Evolutionary conservation across 768 basidiomycete genomes (phyloP).

Genomic region (Phlebiopsis flavidoalba): DNA sequence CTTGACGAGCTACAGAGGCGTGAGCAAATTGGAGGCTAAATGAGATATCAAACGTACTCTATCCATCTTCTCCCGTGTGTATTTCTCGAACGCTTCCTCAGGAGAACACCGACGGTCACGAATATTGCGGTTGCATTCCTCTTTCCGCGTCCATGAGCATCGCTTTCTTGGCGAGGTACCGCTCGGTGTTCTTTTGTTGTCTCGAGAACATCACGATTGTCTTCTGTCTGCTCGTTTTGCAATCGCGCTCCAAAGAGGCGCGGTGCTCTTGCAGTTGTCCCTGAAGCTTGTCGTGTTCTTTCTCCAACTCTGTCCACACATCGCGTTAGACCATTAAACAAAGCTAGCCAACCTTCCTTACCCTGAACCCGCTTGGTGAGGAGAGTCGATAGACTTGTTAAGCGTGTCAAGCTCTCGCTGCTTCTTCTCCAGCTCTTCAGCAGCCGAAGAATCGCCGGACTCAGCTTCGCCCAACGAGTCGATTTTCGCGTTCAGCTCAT

Average conservation of each 20-base stretch:
- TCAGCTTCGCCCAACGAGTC: conserved; percentile 68
- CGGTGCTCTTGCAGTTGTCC: conserved; percentile 64
- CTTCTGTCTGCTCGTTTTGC: conserved; percentile 60
- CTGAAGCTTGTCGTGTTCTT: conserved; percentile 58
- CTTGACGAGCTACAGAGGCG: conserved; percentile 68
- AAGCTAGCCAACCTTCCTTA: conserved; percentile 19
- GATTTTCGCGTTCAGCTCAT: conserved; percentile 72
- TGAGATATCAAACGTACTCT: conserved; percentile 44
- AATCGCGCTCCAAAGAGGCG: conserved; percentile 62
- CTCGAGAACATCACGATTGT: conserved; percentile 55
- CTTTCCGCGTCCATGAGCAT: conserved; percentile 79
- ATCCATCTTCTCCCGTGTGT: conserved; percentile 83
- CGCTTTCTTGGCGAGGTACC: conserved; percentile 89
- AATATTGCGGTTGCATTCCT: conserved; percentile 93
- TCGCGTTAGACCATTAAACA: background rate
- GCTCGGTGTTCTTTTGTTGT: conserved; percentile 93
- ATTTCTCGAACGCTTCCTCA: conserved; percentile 96
- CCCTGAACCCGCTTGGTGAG: conserved; percentile 62
- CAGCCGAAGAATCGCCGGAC: conserved; percentile 48
- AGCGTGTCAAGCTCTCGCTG: conserved; percentile 66
- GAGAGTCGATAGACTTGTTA: conserved; percentile 57
- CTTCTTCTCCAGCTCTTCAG: conserved; percentile 64
- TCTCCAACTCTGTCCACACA: conserved; percentile 54
- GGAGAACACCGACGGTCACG: conserved; percentile 93
- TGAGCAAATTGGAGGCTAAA: background rate